Evolutionary conservation across 2,329 filamentous ascomycete genomes (phyloP), one percentile per base, ranked within the genome.

Genomic region (Epicoccum sorghinum): DNA sequence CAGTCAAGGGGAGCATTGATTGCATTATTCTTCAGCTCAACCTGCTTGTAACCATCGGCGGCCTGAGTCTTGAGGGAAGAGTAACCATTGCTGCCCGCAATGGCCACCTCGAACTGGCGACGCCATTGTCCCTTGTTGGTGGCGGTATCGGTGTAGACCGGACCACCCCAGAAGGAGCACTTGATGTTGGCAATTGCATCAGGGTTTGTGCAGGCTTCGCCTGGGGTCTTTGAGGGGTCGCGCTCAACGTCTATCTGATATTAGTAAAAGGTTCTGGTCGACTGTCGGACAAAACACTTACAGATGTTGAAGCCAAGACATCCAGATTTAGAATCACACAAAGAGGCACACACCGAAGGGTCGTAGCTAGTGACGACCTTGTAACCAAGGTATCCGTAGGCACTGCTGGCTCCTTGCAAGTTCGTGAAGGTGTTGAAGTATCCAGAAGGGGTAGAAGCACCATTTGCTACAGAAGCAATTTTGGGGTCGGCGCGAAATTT

Each of bases 61-160:
- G 40, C 23, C 27, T 44, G 41, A 9, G 48, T 51, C 25, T 38
- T 29, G 22, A 45, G 35, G 13, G 42, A 45, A 7, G 40, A 38
- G 41, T 51, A 51, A 6, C 48, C 48, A 6, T 51, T 51, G 35
- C 40, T 44, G n/a, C 48, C 48, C 24, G 40, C 42, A n/a, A 51
- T 51, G 9, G 36, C 48, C 3, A 51, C 48, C 14, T 51, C 33
- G 27, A 51, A 51, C 9, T 37, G 25, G 25, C 45, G 40, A 3
- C 48, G 48, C 48, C 48, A 51, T 27, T 51, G 48, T 10, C 48
- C 48, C 25, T 45, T 33, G 35, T 51, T 51, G 5, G 48, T 51
- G 3, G 48, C 48, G 10, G 48, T 38, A 13, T 51, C 24, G 35
- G 18, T 33, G 22, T 37, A 37, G 0, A 51, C 48, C 12, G 48